Evolutionary conservation across 2,329 filamentous ascomycete species (phyloP).

Genomic region (Knufia fluminis): DNA sequence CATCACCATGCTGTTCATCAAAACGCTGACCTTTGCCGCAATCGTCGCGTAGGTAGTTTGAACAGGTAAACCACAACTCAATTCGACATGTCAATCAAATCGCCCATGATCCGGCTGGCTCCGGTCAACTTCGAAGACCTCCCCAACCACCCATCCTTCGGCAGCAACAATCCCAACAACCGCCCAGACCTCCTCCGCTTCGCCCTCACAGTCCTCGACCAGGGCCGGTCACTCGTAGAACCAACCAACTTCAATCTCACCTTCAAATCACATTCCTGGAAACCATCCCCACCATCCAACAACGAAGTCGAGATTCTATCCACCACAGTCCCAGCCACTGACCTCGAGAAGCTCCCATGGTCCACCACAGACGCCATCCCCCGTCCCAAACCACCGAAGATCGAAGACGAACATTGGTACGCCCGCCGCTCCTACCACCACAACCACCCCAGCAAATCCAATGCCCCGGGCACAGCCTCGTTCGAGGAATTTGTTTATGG

Average conservation of each 20-base stretch:
- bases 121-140: constrained; percentile 18
- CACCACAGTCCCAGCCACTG: constrained; percentile 11
- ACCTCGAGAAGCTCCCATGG: constrained; percentile 15
- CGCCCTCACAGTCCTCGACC: constrained; percentile 17
- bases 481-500: constrained; percentile 32
- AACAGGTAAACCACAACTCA: background rate
- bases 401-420: constrained; percentile 31
- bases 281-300: constrained; percentile 16
- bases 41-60: no score
- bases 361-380: background rate
- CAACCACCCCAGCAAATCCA: constrained; percentile 15
- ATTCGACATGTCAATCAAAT: background rate
- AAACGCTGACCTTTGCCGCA: no score
- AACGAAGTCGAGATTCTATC: constrained; percentile 19
- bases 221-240: constrained; percentile 18
- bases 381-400: constrained; percentile 12
- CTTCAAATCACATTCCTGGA: constrained; percentile 19
- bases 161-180: constrained; percentile 1
- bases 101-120: constrained; percentile 17
- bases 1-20: no score
- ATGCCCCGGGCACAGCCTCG: constrained; percentile 28
- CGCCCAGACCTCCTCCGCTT: constrained; percentile 17
- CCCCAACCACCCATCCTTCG: constrained; percentile 18
- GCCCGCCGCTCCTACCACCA: constrained; percentile 33
- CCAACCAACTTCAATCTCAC: constrained; percentile 13